Base-by-base conservation (phyloP, 768 basidiomycete genomes). In the Tulasnella sp. region DNA sequence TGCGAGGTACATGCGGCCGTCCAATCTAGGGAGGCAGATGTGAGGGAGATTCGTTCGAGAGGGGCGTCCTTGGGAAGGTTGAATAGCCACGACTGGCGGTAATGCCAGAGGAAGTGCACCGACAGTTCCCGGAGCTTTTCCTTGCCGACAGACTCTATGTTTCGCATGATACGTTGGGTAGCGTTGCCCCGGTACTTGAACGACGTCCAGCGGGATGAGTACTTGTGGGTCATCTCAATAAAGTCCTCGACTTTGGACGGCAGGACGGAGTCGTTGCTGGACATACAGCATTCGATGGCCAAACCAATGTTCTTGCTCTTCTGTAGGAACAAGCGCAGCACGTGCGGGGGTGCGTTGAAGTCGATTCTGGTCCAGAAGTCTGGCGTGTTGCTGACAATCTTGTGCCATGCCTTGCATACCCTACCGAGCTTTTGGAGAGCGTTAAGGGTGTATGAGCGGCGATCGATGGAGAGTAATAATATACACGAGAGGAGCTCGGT, bases 81-180 rank as follows among this genome's bases (percentile, higher is more conserved):
- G 71, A 72, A 46, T 23, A 72, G 16, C 44, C 44, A 46, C 44
- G 71, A 72, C n/a, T 40, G 39, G 37, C 71, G 71, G 71, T 72
- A 72, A 46, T 46, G 44, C 71, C 71, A 72, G 29, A 40, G 37
- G 71, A 72, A 72, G 20, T 72, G 71, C 39, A 72, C 71, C n/a
- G n/a, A 32, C 71, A 72, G 44, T 20, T 72, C 71, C n/a, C 37
- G 37, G 37, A 72, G 44, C 44, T 40, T 46, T 46, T 40, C 39
- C 44, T 72, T 72, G 29, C 61, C 61, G 5, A 18, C 37, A 29
- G 71, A 72, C 44, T 72, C 71, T 13, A 72, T 40, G 71, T 72
- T 40, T 16, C 44, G 39, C 71, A 72, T 72, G 44, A 72, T 46
- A 26, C 44, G 37, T 40, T 40, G 71, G 4, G 71, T 72, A 13